phyloP scores from a whole-genome alignment of 768 basidiomycete species.

The Tulasnella sp. region DNA sequence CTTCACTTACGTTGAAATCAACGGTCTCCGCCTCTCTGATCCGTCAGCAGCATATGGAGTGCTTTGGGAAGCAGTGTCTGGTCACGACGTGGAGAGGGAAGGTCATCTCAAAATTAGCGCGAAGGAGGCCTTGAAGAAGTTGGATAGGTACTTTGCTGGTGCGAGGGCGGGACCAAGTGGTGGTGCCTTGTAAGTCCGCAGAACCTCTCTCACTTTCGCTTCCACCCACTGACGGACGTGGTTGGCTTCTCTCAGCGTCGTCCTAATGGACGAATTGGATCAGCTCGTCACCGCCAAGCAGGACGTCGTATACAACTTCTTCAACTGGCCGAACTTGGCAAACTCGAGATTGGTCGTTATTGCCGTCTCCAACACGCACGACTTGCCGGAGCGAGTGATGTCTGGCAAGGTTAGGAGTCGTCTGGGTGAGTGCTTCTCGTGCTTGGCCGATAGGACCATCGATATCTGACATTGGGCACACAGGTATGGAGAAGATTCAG shows the following conservation, averaged over 20 bases:
- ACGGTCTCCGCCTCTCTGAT: constrained; percentile 91
- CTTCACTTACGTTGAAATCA: constrained; percentile 97
- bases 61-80: constrained; percentile 92
- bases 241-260: too few relatives aligned
- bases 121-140: constrained; percentile 79
- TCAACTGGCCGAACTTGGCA: constrained; percentile 96
- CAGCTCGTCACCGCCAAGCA: constrained; percentile 95
- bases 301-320: constrained; percentile 99
- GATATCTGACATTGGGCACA: not conserved
- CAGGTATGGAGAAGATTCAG: constrained; percentile 89
- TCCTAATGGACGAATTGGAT: constrained; percentile 98
- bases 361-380: constrained; percentile 98
- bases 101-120: constrained; percentile 69
- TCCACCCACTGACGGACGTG: constrained; percentile 24
- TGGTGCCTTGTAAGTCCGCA: constrained; percentile 76
- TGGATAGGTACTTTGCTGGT: constrained; percentile 76
- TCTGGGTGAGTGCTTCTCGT: constrained; percentile 60
- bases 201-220: not conserved
- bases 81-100: constrained; percentile 64
- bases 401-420: constrained; percentile 90
- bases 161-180: constrained; percentile 73
- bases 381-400: constrained; percentile 93
- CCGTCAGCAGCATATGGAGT: constrained; percentile 89
- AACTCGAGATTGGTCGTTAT: constrained; percentile 91
- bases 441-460: not conserved